Conservation (phyloP, 2,329 filamentous ascomycete genomes). For the Colletotrichum sp. region DNA sequence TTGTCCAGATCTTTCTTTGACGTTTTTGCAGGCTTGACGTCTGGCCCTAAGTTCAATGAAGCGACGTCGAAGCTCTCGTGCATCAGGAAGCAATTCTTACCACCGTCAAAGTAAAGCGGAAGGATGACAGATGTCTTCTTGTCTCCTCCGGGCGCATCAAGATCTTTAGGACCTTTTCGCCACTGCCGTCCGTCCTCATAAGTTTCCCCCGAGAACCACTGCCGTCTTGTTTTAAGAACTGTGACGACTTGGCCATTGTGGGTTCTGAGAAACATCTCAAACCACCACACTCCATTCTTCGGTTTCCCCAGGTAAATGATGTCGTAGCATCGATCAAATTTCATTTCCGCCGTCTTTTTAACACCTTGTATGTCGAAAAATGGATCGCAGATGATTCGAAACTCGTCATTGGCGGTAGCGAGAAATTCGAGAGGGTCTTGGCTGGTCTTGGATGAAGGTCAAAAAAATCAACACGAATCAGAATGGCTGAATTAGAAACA, state of each 20-base stretch:
- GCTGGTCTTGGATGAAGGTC: too few relatives aligned
- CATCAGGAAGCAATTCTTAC: neutral
- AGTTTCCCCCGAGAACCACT: neutral
- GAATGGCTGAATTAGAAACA: too few relatives aligned
- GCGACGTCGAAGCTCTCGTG: neutral
- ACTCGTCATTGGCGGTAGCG: too few relatives aligned
- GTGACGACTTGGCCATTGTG: neutral
- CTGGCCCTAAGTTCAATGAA: neutral
- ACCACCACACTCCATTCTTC: neutral
- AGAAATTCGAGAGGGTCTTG: too few relatives aligned
- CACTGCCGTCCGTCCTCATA: neutral
- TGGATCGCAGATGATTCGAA: too few relatives aligned
- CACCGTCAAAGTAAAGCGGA: neutral
- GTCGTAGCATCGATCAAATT: too few relatives aligned
- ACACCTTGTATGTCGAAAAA: too few relatives aligned
- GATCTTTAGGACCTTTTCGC: neutral
- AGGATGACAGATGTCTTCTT: neutral
- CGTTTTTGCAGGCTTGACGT: neutral
- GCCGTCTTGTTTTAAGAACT: neutral
- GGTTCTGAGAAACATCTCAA: neutral
- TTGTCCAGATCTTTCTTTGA: neutral
- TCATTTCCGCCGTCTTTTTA: too few relatives aligned
- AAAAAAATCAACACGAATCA: too few relatives aligned
- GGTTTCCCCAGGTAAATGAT: too few relatives aligned
- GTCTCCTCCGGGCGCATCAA: neutral